These are phyloP conservation scores for Exophiala lecanii-corni DNA, from an alignment of 2,329 filamentous ascomycete species.

Conservation along the genomic window DNA sequence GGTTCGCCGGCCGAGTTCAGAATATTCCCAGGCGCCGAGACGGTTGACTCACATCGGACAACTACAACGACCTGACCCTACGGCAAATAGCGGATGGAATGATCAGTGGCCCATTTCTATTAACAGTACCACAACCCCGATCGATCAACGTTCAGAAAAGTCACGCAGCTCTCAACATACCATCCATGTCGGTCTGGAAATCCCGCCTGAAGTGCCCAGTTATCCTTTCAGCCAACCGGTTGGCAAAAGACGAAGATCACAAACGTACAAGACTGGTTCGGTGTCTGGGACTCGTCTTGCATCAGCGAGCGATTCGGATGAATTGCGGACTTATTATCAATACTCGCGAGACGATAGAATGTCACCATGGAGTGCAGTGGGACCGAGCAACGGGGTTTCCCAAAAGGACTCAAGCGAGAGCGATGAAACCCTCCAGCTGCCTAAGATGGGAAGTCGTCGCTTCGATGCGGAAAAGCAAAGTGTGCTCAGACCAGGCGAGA, in stretches of 20 bases:
- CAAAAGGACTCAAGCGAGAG: conserved; percentile 6
- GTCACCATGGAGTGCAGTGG: conserved; percentile 12
- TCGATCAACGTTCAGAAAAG: neutral
- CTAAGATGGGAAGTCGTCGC: conserved; percentile 7
- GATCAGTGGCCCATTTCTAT: neutral
- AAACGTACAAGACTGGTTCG: too few species aligned
- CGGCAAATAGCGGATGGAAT: too few species aligned
- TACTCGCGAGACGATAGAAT: conserved; percentile 5
- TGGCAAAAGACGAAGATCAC: too few species aligned
- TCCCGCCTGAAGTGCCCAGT: neutral
- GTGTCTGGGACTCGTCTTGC: conserved; percentile 7
- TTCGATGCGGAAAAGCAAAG: neutral
- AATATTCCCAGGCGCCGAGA: neutral
- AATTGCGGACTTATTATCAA: conserved; percentile 2
- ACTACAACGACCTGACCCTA: neutral
- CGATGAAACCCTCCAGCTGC: conserved; percentile 11
- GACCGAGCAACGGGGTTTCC: conserved; percentile 5
- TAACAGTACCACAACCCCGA: neutral
- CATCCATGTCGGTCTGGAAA: conserved; percentile 7
- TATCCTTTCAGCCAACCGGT: too few species aligned
- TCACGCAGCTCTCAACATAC: conserved; percentile 5
- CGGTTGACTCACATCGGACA: neutral
- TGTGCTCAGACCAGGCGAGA: neutral
- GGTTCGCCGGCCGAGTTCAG: conserved; percentile 6
- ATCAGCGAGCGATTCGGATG: conserved; percentile 9